phyloP scores from a whole-genome alignment of 2,329 filamentous ascomycete genomes.

The Pestalotiopsis fici region DNA sequence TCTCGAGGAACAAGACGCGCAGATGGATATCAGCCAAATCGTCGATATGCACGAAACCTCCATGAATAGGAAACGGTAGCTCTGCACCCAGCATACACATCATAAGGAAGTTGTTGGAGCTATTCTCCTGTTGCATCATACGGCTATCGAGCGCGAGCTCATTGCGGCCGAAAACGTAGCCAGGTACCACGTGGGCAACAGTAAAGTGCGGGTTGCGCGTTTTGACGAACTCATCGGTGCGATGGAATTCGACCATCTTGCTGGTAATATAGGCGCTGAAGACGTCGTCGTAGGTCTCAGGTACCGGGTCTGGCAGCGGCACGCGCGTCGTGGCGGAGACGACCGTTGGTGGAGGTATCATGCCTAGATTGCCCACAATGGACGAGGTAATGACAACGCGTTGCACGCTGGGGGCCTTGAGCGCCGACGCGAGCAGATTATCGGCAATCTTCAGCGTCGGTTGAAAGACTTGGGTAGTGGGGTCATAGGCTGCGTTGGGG shows the following conservation, averaged over 20 bases:
- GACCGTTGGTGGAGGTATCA: constrained; percentile 6
- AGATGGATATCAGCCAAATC: background rate
- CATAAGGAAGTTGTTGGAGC: constrained; percentile 27
- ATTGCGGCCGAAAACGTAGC: constrained; percentile 28
- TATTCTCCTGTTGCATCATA: constrained; percentile 24
- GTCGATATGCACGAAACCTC: constrained; percentile 7
- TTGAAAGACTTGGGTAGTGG: background rate
- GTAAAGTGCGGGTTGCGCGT: constrained; percentile 22
- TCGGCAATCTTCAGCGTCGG: background rate
- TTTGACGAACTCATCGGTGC: constrained; percentile 22
- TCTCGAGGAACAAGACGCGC: background rate
- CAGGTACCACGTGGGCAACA: constrained; percentile 25
- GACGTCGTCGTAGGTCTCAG: constrained; percentile 14
- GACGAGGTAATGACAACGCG: constrained; percentile 27
- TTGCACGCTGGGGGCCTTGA: constrained; percentile 19
- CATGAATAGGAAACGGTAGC: constrained; percentile 15
- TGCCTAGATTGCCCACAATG: constrained; percentile 20
- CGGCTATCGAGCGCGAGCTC: constrained; percentile 22
- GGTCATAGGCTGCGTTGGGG: background rate
- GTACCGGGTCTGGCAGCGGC: constrained; percentile 18
- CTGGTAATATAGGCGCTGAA: constrained; percentile 19
- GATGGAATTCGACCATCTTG: constrained; percentile 21
- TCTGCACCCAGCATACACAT: constrained; percentile 19
- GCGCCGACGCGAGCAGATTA: constrained; percentile 18
- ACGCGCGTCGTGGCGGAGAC: constrained; percentile 19